Base-by-base conservation (phyloP, 257 asterid genomes). In the Solanum rostratum region DNA sequence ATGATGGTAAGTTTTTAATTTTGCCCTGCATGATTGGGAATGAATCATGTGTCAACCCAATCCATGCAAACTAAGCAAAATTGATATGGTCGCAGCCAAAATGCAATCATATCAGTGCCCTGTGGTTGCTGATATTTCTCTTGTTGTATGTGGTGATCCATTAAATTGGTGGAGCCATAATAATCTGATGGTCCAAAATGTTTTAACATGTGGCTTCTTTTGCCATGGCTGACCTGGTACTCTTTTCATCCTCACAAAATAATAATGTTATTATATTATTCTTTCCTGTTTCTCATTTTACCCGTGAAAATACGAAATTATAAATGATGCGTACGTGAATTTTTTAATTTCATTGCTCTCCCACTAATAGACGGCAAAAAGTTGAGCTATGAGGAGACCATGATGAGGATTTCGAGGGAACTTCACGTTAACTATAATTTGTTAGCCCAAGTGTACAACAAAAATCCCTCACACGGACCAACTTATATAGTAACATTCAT, bases 121-220 rank as follows among this genome's bases (percentile, higher is more conserved):
- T 50, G 24, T 78, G 82, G 82, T 50, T 50, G 76, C 45, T 69
- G 83, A 33, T 80, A 84, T 41, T 59, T 82, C 63, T 6, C 43
- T 27, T 16, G 10, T 76, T 49, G 43, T 52, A 14, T 52, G 46
- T 66, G 83, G 84, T 73, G 73, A 81, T 53, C 30, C 30, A 57
- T 24, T 6, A 43, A 63, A 39, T 76, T 70, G 79, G 84, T 82
- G 89, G 85, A 87, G 71, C 88, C 83, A n/a, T 20, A 74, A 20
- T 27, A 2, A 22, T 59, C 15, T 39, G 27, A 76, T 54, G 22
- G 4, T n/a, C 43, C 50, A 24, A 24, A 78, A 27, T 2, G 2
- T 15, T 16, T 62, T 70, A 76, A 87, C 89, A 82, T 20, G 81
- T 87, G 89, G 82, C 79, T 45, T 46, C 53, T 62, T 78, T 55